Conservation (phyloP, 768 basidiomycete genomes). For the Hygrocybe punicea region DNA sequence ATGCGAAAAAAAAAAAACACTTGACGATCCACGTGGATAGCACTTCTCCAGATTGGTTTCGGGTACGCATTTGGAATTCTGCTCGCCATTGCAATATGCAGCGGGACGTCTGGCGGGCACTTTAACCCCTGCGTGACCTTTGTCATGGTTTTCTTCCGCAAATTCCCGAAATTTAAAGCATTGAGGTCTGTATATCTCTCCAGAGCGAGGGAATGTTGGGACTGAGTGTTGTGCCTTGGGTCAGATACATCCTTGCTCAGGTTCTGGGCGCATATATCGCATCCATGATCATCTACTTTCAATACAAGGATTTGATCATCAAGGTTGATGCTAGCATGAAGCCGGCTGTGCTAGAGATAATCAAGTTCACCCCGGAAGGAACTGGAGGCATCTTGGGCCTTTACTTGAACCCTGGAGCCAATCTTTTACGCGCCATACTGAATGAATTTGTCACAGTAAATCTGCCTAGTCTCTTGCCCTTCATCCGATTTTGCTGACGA, state of each 20-base stretch:
- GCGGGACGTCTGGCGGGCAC: constrained; percentile 57
- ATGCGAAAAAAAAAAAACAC: neutral
- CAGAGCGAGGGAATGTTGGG: neutral
- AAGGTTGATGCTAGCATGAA: constrained; percentile 31
- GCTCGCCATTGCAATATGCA: constrained; percentile 52
- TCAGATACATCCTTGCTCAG: constrained; percentile 64
- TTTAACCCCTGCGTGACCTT: constrained; percentile 65
- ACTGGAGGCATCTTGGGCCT: constrained; percentile 54
- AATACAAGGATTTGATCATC: constrained; percentile 53
- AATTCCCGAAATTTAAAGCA: constrained; percentile 53
- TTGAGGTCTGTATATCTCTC: constrained; percentile 37
- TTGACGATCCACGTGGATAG: constrained; percentile 28
- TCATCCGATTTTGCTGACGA: neutral
- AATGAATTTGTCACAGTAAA: constrained; percentile 55
- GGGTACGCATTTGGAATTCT: constrained; percentile 59
- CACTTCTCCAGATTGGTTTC: constrained; percentile 54
- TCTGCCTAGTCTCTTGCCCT: constrained; percentile 14
- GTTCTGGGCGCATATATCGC: constrained; percentile 64
- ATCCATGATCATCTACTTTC: constrained; percentile 55
- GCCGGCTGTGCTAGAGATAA: constrained; percentile 21
- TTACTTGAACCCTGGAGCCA: constrained; percentile 43
- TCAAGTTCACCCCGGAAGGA: constrained; percentile 40
- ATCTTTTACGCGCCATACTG: constrained; percentile 46
- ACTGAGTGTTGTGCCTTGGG: neutral
- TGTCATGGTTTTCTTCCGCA: constrained; percentile 47